phyloP scores from a whole-genome alignment of 2,329 filamentous ascomycete genomes.

The Pleomassaria siparia region DNA sequence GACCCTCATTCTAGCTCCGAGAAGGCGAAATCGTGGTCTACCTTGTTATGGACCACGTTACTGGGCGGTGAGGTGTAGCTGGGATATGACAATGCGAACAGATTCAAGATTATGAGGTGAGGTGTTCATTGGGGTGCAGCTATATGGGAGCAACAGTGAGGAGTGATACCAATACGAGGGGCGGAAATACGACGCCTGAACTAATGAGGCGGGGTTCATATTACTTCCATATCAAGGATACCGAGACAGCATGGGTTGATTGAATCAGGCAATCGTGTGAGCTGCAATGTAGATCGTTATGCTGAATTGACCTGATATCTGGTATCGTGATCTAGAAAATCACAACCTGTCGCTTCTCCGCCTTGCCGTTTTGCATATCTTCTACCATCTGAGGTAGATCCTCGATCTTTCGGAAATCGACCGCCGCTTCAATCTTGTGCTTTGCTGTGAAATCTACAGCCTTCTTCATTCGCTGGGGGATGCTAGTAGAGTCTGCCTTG shows the following conservation, averaged over 20 bases:
- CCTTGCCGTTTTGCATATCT: slow-evolving; percentile 43
- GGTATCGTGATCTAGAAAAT: slow-evolving; percentile 22
- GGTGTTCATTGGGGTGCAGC: not conserved
- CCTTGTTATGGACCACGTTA: slow-evolving; percentile 18
- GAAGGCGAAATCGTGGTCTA: slow-evolving; percentile 27
- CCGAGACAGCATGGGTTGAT: too few relatives aligned
- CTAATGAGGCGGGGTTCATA: not conserved
- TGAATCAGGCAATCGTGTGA: too few relatives aligned
- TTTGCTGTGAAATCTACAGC: slow-evolving; percentile 48
- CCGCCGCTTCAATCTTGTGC: slow-evolving; percentile 45
- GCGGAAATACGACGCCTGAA: not conserved
- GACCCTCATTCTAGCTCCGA: slow-evolving; percentile 26
- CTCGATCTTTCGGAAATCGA: slow-evolving; percentile 44
- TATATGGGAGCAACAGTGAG: not conserved
- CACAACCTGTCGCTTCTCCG: slow-evolving; percentile 42
- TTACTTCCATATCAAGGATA: too few relatives aligned
- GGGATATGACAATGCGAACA: too few relatives aligned
- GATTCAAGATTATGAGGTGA: too few relatives aligned
- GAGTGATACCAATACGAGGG: not conserved
- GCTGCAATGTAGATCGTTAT: not conserved
- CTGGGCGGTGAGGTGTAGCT: not conserved
- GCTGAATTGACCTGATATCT: not conserved
- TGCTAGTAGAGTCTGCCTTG: slow-evolving; percentile 47
- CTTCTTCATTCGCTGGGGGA: slow-evolving; percentile 47
- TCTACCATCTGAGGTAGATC: slow-evolving; percentile 43